phyloP scores from a whole-genome alignment of 2,329 filamentous ascomycete genomes.

The Clarireedia monteithiana region DNA sequence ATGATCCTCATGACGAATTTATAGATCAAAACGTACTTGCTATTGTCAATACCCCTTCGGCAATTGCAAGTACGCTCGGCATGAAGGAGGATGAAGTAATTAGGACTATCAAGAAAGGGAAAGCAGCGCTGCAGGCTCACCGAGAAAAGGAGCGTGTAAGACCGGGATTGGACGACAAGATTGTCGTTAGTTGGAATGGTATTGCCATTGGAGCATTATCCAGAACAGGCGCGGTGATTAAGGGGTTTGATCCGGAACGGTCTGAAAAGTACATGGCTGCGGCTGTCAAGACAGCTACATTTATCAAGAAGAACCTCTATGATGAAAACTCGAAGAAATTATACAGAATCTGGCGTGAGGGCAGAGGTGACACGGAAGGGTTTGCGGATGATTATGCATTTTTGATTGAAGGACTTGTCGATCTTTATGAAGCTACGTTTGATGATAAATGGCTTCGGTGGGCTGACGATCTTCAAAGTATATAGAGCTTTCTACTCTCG shows the following conservation, averaged over 20 bases:
- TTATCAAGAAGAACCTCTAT: slow-evolving; percentile 69
- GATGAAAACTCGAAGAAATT: slow-evolving; percentile 53
- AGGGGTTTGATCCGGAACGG: slow-evolving; percentile 47
- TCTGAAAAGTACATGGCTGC: slow-evolving; percentile 54
- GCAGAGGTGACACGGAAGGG: slow-evolving; percentile 56
- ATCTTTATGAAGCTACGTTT: slow-evolving; percentile 76
- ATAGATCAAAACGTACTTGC: slow-evolving; percentile 86
- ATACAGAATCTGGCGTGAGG: slow-evolving; percentile 65
- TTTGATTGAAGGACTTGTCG: slow-evolving; percentile 71
- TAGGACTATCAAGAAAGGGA: slow-evolving; percentile 58
- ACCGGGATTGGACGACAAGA: slow-evolving; percentile 80
- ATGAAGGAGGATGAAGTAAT: slow-evolving; percentile 62
- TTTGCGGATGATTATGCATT: slow-evolving; percentile 97
- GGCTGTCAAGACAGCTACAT: slow-evolving; percentile 61
- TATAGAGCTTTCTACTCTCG: slow-evolving; percentile 17
- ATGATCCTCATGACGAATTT: slow-evolving; percentile 90
- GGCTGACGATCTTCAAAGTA: slow-evolving; percentile 73
- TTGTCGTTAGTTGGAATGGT: slow-evolving; percentile 82
- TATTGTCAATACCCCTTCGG: slow-evolving; percentile 57
- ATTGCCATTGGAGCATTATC: slow-evolving; percentile 80
- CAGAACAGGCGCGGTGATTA: slow-evolving; percentile 62
- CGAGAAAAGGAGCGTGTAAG: slow-evolving; percentile 66
- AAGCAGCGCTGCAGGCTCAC: slow-evolving; percentile 60
- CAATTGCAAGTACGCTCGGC: slow-evolving; percentile 68
- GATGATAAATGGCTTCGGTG: slow-evolving; percentile 70